Base-by-base conservation (phyloP, 2,329 filamentous ascomycete species). In the Myriosclerotinia duriaeana region DNA sequence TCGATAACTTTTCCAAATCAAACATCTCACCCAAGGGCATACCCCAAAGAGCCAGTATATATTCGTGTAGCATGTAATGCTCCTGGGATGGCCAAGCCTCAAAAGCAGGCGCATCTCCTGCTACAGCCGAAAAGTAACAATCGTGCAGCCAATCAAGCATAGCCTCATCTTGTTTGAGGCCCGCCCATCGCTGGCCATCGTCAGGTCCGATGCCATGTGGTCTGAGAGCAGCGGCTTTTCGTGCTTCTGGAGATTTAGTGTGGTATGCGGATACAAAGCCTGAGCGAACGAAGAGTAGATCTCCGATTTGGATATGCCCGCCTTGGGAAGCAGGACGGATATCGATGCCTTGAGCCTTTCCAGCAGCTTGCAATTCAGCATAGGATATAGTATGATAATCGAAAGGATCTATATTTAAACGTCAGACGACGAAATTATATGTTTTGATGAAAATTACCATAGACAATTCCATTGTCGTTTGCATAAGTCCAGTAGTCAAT, bases 221-320 rank as follows among this genome's bases (percentile, higher is more conserved):
- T 64, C 80, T 70, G 2, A 76, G 69, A 30, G 76, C 73, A n/a
- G 82, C 76, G 26, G 81, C 73, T 4, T 74, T 68, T 5, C 75
- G 69, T 1, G 78, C 75, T 30, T 81, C 78, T n/a, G 72, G 69
- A 5, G 77, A 73, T 64, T 79, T 79, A 1, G 78, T 74, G 40
- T 74, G 60, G 64, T 76, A 76, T 5, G 71, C 70, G 42, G 74
- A 74, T 69, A 80, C 80, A 72, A 81, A 85, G 14, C 83, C 82
- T 69, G 75, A 79, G 8, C 83, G 80, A 36, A 84, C 77, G 69
- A 85, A 77, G 3, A 85, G 74, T 44, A 85, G 80, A 69, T 85
- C 83, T 12, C 83, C 83, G 65, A 84, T 82, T n/a, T 78, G 74
- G 40, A 84, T 75, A 69, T 81, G 77, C 0, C 81, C 83, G 11